phyloP scores from a whole-genome alignment of 1,284 basidiomycete genomes.

The Ceratobasidium sp. region DNA sequence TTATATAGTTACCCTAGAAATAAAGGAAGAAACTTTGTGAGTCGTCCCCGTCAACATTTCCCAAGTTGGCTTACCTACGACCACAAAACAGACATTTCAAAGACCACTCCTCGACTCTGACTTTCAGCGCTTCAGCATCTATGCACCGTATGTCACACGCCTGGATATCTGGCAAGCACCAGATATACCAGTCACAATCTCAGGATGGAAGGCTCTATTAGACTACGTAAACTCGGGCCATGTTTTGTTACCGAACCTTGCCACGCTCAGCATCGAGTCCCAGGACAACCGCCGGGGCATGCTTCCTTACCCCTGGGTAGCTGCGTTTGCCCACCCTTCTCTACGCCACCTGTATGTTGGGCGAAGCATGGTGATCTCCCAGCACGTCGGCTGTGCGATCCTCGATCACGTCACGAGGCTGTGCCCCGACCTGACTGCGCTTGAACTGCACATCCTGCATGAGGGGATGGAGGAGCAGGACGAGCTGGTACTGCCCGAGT shows the following conservation, averaged over 20 bases:
- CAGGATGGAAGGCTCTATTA: background rate
- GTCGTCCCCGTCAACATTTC: background rate
- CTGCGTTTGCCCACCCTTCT: background rate
- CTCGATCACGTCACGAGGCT: constrained; percentile 19
- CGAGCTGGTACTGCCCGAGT: background rate
- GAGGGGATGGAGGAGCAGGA: constrained; percentile 6
- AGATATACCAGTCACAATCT: background rate
- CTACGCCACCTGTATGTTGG: constrained; percentile 1
- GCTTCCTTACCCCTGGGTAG: constrained; percentile 9
- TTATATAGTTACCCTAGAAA: background rate
- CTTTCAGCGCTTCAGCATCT: constrained; percentile 20
- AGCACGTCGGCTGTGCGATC: background rate
- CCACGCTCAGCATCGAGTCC: background rate
- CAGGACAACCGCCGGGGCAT: background rate
- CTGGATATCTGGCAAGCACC: background rate
- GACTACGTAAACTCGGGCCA: constrained; percentile 7
- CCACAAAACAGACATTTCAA: background rate
- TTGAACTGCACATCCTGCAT: constrained; percentile 4
- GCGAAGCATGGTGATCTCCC: background rate
- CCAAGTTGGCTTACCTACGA: background rate
- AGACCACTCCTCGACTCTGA: constrained; percentile 1
- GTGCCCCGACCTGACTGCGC: background rate
- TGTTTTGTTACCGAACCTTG: constrained; percentile 8
- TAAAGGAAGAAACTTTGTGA: constrained; percentile 3
- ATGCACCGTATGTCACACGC: constrained; percentile 10